These are phyloP conservation scores for Cenococcum geophilum DNA, from an alignment of 495 filamentous ascomycete genomes.

Conservation along the genomic window DNA sequence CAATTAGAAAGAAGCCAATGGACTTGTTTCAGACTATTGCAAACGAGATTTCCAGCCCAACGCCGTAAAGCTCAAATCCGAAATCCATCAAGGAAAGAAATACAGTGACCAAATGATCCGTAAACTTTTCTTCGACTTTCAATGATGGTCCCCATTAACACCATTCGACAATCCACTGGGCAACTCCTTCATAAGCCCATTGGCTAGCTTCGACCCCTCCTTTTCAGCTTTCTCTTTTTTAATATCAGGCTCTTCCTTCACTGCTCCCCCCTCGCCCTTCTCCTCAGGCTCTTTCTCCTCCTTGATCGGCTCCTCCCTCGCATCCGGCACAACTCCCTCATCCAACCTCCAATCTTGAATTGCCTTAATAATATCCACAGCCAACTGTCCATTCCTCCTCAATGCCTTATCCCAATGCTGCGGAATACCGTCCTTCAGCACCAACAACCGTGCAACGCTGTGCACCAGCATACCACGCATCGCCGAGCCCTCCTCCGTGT, in stretches of 20 bases:
- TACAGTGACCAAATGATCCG: not conserved
- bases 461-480: slow-evolving; percentile 47
- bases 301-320: slow-evolving; percentile 37
- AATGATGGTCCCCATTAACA: not conserved
- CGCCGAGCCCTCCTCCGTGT: slow-evolving; percentile 42
- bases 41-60: not conserved
- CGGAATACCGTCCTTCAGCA: slow-evolving; percentile 39
- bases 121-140: not conserved
- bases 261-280: slow-evolving; percentile 31
- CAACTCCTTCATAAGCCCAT: slow-evolving; percentile 15
- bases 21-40: not conserved
- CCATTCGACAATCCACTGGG: slow-evolving; percentile 23
- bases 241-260: slow-evolving; percentile 28
- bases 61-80: not conserved
- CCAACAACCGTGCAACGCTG: slow-evolving; percentile 41
- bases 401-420: slow-evolving; percentile 47
- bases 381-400: slow-evolving; percentile 45
- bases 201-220: slow-evolving; percentile 7
- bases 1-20: not conserved
- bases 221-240: slow-evolving; percentile 6
- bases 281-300: slow-evolving; percentile 33
- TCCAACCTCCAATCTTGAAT: slow-evolving; percentile 47
- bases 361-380: slow-evolving; percentile 45
- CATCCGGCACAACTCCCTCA: slow-evolving; percentile 41
- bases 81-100: not conserved